phyloP scores from a whole-genome alignment of 768 basidiomycete genomes.

The Crepidotus variabilis region DNA sequence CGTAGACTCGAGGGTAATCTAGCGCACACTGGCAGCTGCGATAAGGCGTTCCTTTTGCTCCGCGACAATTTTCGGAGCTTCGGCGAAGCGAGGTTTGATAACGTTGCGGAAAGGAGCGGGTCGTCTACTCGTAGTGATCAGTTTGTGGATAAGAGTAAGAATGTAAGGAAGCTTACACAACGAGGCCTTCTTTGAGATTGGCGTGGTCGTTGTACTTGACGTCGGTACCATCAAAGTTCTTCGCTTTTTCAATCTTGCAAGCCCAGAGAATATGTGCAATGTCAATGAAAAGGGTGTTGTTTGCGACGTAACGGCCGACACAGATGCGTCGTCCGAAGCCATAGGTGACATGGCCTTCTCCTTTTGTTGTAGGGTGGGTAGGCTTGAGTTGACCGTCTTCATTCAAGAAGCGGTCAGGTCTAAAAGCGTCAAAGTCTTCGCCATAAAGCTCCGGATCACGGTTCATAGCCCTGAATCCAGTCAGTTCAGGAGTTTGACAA shows the following conservation, averaged over 20 bases:
- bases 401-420: conserved; percentile 7
- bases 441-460: conserved; percentile 5
- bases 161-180: neutral
- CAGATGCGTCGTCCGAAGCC: conserved; percentile 30
- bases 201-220: neutral
- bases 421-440: conserved; percentile 4
- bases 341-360: conserved; percentile 18
- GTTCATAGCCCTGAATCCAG: neutral
- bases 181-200: conserved; percentile 1
- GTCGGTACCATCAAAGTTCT: neutral
- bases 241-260: conserved; percentile 5
- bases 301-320: conserved; percentile 28
- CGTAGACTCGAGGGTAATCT: neutral
- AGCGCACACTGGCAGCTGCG: neutral
- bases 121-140: neutral
- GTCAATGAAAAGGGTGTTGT: conserved; percentile 28
- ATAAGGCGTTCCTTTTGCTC: neutral
- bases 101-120: neutral
- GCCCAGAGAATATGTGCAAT: conserved; percentile 24
- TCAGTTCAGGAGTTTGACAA: neutral
- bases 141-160: neutral
- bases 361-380: conserved; percentile 4
- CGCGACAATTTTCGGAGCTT: neutral
- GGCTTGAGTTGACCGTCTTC: neutral
- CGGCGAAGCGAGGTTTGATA: neutral